Evolutionary conservation across 345 rosid species (phyloP).

Genomic region (Eucalyptus marginata): DNA sequence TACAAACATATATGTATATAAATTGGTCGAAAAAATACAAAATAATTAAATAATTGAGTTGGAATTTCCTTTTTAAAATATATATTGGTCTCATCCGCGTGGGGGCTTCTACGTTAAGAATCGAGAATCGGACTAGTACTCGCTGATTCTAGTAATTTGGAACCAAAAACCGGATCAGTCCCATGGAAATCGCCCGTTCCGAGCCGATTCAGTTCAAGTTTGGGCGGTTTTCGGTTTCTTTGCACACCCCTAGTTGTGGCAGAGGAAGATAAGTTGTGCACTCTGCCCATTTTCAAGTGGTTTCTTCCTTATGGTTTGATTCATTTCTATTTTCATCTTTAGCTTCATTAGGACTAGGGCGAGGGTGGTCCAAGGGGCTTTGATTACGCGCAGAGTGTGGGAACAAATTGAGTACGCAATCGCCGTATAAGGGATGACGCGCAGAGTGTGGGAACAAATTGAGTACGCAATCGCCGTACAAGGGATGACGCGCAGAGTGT

Average conservation of each 20-base stretch:
- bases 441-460: background rate
- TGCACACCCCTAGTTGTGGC: too few relatives aligned
- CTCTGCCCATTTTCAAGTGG: background rate
- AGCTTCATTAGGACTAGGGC: background rate
- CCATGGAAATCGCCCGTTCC: rapidly evolving
- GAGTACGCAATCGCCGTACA: background rate
- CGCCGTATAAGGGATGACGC: background rate
- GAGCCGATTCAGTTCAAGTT: rapidly evolving
- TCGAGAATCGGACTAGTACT: too few relatives aligned
- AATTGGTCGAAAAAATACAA: too few relatives aligned
- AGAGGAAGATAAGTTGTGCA: background rate
- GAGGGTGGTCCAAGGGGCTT: background rate
- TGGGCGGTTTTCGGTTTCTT: too few relatives aligned
- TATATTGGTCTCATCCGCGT: too few relatives aligned
- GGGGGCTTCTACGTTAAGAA: too few relatives aligned
- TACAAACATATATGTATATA: too few relatives aligned
- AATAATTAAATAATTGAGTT: background rate
- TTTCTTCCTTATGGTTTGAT: background rate
- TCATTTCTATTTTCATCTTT: background rate
- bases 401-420: background rate
- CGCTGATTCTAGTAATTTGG: too few relatives aligned
- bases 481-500: too few relatives aligned
- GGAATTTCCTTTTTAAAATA: background rate
- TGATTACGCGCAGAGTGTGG: background rate
- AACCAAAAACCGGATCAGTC: rapidly evolving